A percentile compares a stretch with the other conserved stretches of the same genome.
These are phyloP conservation scores for Asterochloris erici DNA, from an alignment of 139 green algal species.

Conservation along the genomic window DNA sequence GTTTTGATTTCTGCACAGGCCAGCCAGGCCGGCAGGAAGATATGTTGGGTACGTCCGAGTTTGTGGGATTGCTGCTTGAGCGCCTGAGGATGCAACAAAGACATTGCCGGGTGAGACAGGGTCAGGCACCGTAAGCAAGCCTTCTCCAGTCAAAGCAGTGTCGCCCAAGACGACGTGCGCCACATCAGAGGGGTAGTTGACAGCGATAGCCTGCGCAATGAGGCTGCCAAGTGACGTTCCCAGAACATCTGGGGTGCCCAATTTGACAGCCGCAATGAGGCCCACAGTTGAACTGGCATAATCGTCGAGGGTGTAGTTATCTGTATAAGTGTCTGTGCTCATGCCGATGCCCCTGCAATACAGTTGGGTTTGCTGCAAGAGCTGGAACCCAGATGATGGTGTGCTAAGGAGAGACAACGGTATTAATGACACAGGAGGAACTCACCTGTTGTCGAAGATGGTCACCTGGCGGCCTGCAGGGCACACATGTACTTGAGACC, in stretches of 20 bases:
- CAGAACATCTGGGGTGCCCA: background rate
- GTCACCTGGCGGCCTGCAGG: background rate
- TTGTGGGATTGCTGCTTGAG: background rate
- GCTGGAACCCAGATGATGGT: too few species aligned
- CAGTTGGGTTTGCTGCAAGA: background rate
- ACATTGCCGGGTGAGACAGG: background rate
- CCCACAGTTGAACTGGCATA: slow-evolving; percentile 4
- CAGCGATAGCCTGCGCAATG: background rate
- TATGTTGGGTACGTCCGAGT: background rate
- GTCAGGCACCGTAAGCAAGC: background rate
- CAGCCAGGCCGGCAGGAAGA: background rate
- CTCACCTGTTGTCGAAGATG: background rate
- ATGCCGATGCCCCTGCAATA: background rate
- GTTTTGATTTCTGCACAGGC: background rate
- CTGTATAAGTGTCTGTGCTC: slow-evolving; percentile 4
- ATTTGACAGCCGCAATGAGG: background rate
- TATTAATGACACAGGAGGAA: background rate
- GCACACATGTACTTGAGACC: background rate
- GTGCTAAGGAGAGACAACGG: too few species aligned
- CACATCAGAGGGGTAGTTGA: background rate
- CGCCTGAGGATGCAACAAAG: background rate
- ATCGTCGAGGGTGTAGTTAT: slow-evolving; percentile 4
- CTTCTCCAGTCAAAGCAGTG: background rate
- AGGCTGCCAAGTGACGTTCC: slow-evolving; percentile 1
- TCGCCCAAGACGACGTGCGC: background rate